Percentiles rank a stretch among this genome's conserved stretches.
phyloP scores from a whole-genome alignment of 495 filamentous ascomycete genomes.

The Xylaria sp. region DNA sequence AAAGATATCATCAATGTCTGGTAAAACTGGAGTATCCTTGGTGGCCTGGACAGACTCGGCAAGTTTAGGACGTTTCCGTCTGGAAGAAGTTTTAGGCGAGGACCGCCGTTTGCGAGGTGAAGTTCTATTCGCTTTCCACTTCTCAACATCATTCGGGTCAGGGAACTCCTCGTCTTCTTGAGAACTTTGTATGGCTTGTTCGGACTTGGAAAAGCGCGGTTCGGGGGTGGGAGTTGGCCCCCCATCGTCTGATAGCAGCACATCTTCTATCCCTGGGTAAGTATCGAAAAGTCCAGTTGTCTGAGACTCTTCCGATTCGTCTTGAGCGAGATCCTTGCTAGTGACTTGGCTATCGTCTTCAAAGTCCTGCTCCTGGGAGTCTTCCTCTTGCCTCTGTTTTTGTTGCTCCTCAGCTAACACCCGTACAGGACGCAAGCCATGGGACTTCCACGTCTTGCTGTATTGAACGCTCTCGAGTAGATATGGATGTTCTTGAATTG shows the following conservation, averaged over 20 bases:
- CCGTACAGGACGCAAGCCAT: constrained; percentile 69
- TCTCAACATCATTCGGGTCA: constrained; percentile 38
- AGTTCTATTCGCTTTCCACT: constrained; percentile 36
- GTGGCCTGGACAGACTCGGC: constrained; percentile 25
- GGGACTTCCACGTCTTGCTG: constrained; percentile 61
- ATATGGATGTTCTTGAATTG: constrained; percentile 80
- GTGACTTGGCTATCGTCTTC: constrained; percentile 57
- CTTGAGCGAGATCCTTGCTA: constrained; percentile 27
- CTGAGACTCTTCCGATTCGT: constrained; percentile 41
- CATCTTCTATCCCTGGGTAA: constrained; percentile 36
- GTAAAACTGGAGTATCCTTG: constrained; percentile 21
- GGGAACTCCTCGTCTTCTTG: constrained; percentile 41
- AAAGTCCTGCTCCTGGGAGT: constrained; percentile 58
- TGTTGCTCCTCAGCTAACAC: constrained; percentile 48
- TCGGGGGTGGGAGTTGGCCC: constrained; percentile 27
- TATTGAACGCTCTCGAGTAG: constrained; percentile 72
- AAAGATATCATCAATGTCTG: constrained; percentile 29
- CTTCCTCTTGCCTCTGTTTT: constrained; percentile 45
- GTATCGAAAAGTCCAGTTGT: constrained; percentile 33
- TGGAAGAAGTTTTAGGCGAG: constrained; percentile 35
- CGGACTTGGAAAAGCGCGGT: constrained; percentile 21
- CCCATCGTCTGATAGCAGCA: constrained; percentile 29
- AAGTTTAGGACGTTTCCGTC: constrained; percentile 33
- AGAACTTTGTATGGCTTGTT: constrained; percentile 30
- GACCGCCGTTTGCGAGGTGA: constrained; percentile 32